phyloP scores from a whole-genome alignment of 2,329 filamentous ascomycete genomes.

The Chrysosporium queenslandicum region DNA sequence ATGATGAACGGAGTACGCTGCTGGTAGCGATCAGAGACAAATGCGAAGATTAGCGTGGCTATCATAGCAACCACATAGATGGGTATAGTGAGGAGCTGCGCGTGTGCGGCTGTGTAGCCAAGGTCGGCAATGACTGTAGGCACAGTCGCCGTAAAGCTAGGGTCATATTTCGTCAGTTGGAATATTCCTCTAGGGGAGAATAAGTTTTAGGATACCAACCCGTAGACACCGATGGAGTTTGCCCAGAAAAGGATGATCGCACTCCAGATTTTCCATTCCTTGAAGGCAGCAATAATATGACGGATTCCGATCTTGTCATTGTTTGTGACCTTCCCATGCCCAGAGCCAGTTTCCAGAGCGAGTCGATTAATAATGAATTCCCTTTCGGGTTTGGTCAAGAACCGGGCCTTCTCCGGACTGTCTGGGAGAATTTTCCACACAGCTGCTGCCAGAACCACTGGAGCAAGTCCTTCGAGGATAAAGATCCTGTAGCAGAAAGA shows the following conservation, averaged over 20 bases:
- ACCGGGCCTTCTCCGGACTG: constrained; percentile 51
- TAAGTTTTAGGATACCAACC: constrained; percentile 13
- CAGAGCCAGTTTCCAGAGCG: constrained; percentile 18
- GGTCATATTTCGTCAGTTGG: constrained; percentile 15
- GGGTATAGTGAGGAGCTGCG: constrained; percentile 31
- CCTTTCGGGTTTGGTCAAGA: constrained; percentile 43
- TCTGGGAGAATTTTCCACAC: constrained; percentile 57
- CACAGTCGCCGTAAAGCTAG: constrained; percentile 21
- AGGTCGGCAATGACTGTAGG: constrained; percentile 25
- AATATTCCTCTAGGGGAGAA: not conserved
- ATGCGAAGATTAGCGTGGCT: constrained; percentile 22
- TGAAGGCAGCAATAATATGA: constrained; percentile 37
- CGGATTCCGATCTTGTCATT: constrained; percentile 33
- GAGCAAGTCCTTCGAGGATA: constrained; percentile 40
- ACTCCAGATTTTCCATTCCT: constrained; percentile 41
- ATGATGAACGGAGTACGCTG: constrained; percentile 31
- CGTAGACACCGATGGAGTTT: constrained; percentile 20
- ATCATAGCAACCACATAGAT: constrained; percentile 23
- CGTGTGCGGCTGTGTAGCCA: constrained; percentile 34
- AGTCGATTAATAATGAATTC: constrained; percentile 27
- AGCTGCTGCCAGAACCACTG: constrained; percentile 41
- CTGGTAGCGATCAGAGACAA: constrained; percentile 23
- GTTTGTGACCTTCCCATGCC: constrained; percentile 19
- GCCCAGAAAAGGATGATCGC: constrained; percentile 20
- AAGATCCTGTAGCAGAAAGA: constrained; percentile 25